Base-by-base conservation (phyloP, 345 rosid genomes). In the Acer yangbiense region DNA sequence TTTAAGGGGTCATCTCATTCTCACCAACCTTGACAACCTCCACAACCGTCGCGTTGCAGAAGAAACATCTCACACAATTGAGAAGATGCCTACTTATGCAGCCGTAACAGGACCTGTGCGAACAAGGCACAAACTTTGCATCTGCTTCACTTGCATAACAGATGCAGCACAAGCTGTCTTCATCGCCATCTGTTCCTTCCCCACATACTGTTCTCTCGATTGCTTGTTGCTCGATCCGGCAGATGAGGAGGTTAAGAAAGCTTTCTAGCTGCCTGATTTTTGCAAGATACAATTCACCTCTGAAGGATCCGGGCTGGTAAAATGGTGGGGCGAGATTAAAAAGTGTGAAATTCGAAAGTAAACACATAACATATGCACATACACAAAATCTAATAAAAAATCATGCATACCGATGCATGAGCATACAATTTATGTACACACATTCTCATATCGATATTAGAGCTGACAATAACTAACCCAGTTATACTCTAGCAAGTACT, bases 81-180 rank as follows among this genome's bases (percentile, higher is more conserved):
- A 92, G 85, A 76, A 91, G 97, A 85, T 96, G 99, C 71, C 99
- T 89, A n/a, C 89, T 90, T 82, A 23, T 94, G 93, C 99, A 96
- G 27, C 97, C 95, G 68, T 89, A 88, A 83, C 99, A 96, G 11
- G 98, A 96, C 32, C 79, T 86, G 76, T 96, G 98, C 12, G 89
- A 90, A 84, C 99, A 96, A 4, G 99, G 97, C 12, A 79, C 84
- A 50, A 96, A 88, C 85, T 81, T 72, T 14, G 97, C 93, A 80
- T 94, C 91, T 13, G 93, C 92, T 68, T 87, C 86, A 0, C 84
- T 72, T 1, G 88, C 84, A 13, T 88, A 96, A 86, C 99, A 96
- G 81, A 96, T 92, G 85, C 99, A 94, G 87, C 98, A 96, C 43
- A 78, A 86, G 67, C 77, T 76, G 25, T 93, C 99, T 41, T 91